Base-by-base conservation (phyloP, 2,329 filamentous ascomycete genomes). In the Colletotrichum aenigma region DNA sequence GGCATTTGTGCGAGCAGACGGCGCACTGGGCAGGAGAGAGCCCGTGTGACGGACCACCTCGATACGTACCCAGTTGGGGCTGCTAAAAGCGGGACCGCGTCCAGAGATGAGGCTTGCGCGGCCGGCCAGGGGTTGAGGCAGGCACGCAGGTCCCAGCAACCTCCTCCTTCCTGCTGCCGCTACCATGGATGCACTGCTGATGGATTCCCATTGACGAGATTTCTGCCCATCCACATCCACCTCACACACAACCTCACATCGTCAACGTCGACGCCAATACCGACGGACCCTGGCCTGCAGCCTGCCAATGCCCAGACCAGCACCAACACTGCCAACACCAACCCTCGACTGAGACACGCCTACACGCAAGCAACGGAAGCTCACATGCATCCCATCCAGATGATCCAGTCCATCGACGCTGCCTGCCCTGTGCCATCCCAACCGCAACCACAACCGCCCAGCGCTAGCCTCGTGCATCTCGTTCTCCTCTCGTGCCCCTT, bases 61-160 rank as follows among this genome's bases (percentile, higher is more conserved):
- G 36, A 38, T 38, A 38, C 36, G 36, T 38, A 18, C 15, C 36
- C 36, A 16, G 21, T 30, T 62, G 24, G 28, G 56, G 38, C 52
- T 56, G 24, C 73, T 72, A 72, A 61, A 70, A 71, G 43, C 38
- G 72, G 68, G 43, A 21, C 48, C 66, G 26, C 34, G 18, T 26
- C 60, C 60, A 70, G 48, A 70, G 60, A 66, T 71, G 71, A 66
- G 71, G 71, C 67, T 74, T 74, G 71, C 71, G 71, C n/a, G 71
- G 71, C 71, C 71, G 24, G 26, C 58, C 58, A 21, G 61, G 61
- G 61, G 16, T 34, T 21, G 56, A 32, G 56, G 56, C 56, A 48
- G 43, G 43, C 43, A 48, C 43, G 43, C 43, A 48, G 43, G 43
- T 48, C 43, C 43, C 43, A 48, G 43, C 43, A 48, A 48, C 43